phyloP scores from a whole-genome alignment of 1,139 yeast genomes.

The Blastobotrys arbuscula region DNA sequence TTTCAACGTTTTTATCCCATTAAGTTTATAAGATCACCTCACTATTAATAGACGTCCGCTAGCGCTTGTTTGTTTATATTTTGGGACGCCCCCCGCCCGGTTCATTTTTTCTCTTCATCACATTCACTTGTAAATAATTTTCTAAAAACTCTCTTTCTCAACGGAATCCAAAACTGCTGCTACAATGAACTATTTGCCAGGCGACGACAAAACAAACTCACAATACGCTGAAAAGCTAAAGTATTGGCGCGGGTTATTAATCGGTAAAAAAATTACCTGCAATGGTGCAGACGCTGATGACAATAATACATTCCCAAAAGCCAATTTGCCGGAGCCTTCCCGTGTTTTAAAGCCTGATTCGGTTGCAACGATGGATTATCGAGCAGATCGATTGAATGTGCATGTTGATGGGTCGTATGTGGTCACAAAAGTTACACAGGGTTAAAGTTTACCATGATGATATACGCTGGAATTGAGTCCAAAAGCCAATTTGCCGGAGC shows the following conservation, averaged over 20 bases:
- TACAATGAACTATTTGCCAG: background rate
- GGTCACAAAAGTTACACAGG: background rate
- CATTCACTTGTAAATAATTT: too few relatives aligned
- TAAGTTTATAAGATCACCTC: too few relatives aligned
- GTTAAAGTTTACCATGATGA: background rate
- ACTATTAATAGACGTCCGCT: too few relatives aligned
- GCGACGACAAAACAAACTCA: background rate
- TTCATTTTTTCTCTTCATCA: too few relatives aligned
- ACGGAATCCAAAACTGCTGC: too few relatives aligned
- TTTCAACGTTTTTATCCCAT: too few relatives aligned
- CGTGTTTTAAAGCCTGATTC: constrained; percentile 12
- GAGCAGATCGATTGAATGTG: constrained; percentile 12
- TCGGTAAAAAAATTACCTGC: constrained; percentile 7
- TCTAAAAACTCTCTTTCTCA: too few relatives aligned
- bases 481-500: constrained; percentile 9
- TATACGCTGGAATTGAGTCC: too few relatives aligned
- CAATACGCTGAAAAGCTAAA: background rate
- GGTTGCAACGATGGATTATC: constrained; percentile 12
- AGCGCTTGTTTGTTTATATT: too few relatives aligned
- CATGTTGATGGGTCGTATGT: constrained; percentile 4
- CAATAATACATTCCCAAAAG: constrained; percentile 1
- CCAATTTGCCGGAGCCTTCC: constrained; percentile 8
- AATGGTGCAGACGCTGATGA: background rate
- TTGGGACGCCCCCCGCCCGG: too few relatives aligned
- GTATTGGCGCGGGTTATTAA: constrained; percentile 3